These are phyloP conservation scores for Polyplosphaeria fusca DNA, from an alignment of 495 filamentous ascomycete species.

Conservation along the genomic window DNA sequence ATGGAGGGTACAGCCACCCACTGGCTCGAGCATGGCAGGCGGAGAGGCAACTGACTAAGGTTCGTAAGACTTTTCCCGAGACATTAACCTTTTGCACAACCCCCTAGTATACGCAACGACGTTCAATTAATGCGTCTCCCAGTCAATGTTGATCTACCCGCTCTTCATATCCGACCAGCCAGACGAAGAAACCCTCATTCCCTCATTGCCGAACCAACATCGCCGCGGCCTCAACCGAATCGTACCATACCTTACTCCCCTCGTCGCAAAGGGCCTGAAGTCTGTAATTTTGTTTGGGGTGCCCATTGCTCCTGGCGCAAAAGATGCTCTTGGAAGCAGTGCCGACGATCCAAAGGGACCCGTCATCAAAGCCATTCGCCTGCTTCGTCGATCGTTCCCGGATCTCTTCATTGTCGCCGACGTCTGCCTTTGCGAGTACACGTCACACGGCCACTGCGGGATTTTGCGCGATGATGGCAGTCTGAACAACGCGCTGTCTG, in stretches of 20 bases:
- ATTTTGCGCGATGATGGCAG: slow-evolving; percentile 88
- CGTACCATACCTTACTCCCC: slow-evolving; percentile 76
- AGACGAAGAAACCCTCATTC: slow-evolving; percentile 86
- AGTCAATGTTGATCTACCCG: slow-evolving; percentile 98
- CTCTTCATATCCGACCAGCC: slow-evolving; percentile 93
- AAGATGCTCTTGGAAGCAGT: slow-evolving; percentile 88
- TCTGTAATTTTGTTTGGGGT: slow-evolving; percentile 97
- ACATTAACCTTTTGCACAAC: neutral
- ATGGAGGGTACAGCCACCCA: slow-evolving; percentile 91
- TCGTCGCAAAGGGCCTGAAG: slow-evolving; percentile 80
- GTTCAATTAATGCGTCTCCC: too few relatives aligned
- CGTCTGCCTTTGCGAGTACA: slow-evolving; percentile 98
- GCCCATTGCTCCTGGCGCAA: slow-evolving; percentile 70
- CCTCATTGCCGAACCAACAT: slow-evolving; percentile 82
- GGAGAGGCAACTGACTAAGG: slow-evolving; percentile 95
- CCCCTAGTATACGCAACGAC: neutral
- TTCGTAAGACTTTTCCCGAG: slow-evolving; percentile 34
- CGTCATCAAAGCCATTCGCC: slow-evolving; percentile 78
- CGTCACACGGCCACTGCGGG: slow-evolving; percentile 96
- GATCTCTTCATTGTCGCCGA: slow-evolving; percentile 85
- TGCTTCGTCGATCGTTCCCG: slow-evolving; percentile 79
- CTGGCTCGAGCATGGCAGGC: slow-evolving; percentile 91
- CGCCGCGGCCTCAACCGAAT: slow-evolving; percentile 85
- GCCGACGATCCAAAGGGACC: slow-evolving; percentile 92
- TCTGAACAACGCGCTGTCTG: slow-evolving; percentile 86